Percentiles rank a stretch among this genome's conserved stretches.
Conservation (phyloP, 192 early-diverging fungal genomes). For the Allomyces arbusculus region DNA sequence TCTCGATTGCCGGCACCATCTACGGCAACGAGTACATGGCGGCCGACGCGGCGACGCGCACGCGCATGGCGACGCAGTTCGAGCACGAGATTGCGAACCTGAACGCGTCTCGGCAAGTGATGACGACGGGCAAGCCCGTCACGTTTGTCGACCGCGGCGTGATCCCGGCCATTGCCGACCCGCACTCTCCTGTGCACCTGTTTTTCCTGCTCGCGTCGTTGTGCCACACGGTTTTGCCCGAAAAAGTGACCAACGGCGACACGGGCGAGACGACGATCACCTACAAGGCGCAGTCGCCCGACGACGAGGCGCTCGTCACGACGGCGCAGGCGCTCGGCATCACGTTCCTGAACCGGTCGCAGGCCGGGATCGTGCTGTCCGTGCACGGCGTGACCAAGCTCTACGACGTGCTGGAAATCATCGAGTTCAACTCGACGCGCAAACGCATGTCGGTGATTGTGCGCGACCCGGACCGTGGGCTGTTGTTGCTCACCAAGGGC, state of each 20-base stretch:
- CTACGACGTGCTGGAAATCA: conserved; percentile 44
- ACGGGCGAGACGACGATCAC: conserved; percentile 12
- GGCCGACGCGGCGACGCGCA: no score
- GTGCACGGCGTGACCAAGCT: conserved; percentile 49
- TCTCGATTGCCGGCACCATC: conserved; percentile 62
- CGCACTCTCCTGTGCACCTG: conserved; percentile 13
- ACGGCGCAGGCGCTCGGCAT: conserved; percentile 72
- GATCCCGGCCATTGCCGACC: background rate
- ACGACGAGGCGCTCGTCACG: conserved; percentile 79
- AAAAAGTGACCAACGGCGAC: conserved; percentile 25
- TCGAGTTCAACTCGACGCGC: conserved; percentile 86
- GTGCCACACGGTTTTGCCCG: conserved; percentile 71
- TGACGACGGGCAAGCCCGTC: conserved; percentile 10
- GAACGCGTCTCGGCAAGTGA: conserved; percentile 14
- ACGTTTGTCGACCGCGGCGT: background rate
- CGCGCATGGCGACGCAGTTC: conserved; percentile 26
- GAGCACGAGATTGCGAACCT: conserved; percentile 15
- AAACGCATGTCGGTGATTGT: conserved; percentile 93
- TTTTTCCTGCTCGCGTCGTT: conserved; percentile 71
- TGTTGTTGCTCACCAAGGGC: conserved; percentile 78
- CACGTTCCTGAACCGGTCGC: conserved; percentile 54
- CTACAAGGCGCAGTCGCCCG: conserved; percentile 86
- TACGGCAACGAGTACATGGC: conserved; percentile 31
- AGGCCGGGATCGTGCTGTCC: conserved; percentile 42
- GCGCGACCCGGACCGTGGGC: conserved; percentile 42